Base-by-base conservation (phyloP, 106 monocot species). In the Phalaenopsis equestris region DNA sequence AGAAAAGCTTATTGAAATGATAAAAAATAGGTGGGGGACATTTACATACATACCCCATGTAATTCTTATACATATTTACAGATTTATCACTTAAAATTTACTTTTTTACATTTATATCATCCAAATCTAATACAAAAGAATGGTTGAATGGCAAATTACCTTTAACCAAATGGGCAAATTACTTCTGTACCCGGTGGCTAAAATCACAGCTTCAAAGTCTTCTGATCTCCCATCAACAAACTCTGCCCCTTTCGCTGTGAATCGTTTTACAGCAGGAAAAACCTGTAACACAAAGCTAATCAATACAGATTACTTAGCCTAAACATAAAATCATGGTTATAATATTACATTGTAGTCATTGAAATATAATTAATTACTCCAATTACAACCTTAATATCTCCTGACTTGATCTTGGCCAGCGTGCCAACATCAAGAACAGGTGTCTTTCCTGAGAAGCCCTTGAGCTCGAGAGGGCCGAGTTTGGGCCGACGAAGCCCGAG, bases 341-440 rank as follows among this genome's bases (percentile, higher is more conserved):
- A 52, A 52, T 52, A 2, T 52, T 52, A 16, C 52, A 52, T 12
- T 12, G 11, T 15, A 12, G 1, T 52, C 12, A 14, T 0, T 52
- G 52, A 52, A 52, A 12, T 2, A 14, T 52, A 12, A 2, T 52
- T 12, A 52, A 2, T 52, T 1, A 52, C 1, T 12, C 52, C 3
- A 61, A 5, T 21, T 61, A 10, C 41, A 37, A 90, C 87, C 87
- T 85, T 87, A 45, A 90, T 76, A n/a, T 87, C 75, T 1, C 90
- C 87, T 17, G 85, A 87, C 80, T 81, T 87, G 87, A 90, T 90
- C 81, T 82, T 90, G 15, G 80, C 83, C 0, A 90, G 58, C 1
- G 90, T 81, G 21, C 90, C 90, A 24, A 87, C 82, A 23, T 90
- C 90, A 42, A 90, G 85, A 8, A 90, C 90, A 5, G 90, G 90